A percentile compares a stretch with the other conserved stretches of the same genome.
Evolutionary conservation across 2,329 filamentous ascomycete genomes (phyloP).

Genomic region (Ascocoryne sarcoides): DNA sequence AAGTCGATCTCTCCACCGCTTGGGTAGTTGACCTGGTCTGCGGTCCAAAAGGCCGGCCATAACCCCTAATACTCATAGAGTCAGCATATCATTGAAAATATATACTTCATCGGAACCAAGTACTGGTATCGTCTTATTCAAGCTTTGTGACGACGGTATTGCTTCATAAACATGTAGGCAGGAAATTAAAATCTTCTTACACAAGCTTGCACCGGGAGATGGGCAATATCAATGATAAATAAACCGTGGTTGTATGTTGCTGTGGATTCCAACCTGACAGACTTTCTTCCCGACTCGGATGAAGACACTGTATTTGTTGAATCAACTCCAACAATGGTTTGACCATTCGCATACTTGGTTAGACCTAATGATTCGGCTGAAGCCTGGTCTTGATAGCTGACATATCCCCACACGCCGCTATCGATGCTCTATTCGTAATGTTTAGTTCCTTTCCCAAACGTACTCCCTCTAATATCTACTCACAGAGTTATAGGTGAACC

Average conservation of each 20-base stretch:
- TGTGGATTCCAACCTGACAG: conserved; percentile 57
- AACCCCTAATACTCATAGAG: no score
- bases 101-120: no score
- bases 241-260: conserved; percentile 55
- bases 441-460: background rate
- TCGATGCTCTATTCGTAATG: background rate
- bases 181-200: no score
- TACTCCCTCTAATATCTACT: background rate
- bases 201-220: conserved; percentile 63
- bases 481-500: background rate
- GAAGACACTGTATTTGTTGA: background rate
- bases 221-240: conserved; percentile 59
- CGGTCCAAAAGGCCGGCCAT: conserved; percentile 52
- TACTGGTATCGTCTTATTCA: no score
- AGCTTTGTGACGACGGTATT: no score
- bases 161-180: no score
- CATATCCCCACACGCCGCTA: background rate
- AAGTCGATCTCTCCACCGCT: conserved; percentile 29
- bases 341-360: background rate
- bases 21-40: conserved; percentile 20
- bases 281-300: conserved; percentile 35
- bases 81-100: no score
- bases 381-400: background rate
- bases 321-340: conserved; percentile 5
- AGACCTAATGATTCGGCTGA: background rate